phyloP scores from a whole-genome alignment of 2,329 filamentous ascomycete genomes.

The Knufia petricola region DNA sequence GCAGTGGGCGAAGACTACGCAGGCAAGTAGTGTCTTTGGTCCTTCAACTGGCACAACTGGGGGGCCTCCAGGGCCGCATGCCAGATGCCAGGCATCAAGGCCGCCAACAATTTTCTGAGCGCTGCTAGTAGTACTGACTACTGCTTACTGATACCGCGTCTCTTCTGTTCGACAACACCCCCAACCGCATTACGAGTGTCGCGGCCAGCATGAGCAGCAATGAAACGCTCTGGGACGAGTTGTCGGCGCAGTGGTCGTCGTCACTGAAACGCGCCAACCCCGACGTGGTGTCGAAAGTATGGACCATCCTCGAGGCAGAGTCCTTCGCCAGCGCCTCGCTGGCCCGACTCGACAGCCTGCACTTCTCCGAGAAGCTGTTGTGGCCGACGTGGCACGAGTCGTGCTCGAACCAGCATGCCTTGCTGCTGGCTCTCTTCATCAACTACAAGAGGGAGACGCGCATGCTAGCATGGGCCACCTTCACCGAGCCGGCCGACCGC shows the following conservation, averaged over 20 bases:
- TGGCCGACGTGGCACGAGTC: conserved; percentile 90
- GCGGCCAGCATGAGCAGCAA: conserved; percentile 2
- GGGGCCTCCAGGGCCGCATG: too few relatives aligned
- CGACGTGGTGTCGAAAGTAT: conserved; percentile 73
- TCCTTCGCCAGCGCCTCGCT: conserved; percentile 69
- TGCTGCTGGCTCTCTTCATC: conserved; percentile 74
- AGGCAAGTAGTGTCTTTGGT: too few relatives aligned
- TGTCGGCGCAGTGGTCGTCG: conserved; percentile 58
- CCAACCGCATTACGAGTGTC: too few relatives aligned
- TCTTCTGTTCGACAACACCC: too few relatives aligned
- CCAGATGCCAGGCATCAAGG: background rate
- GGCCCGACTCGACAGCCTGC: conserved; percentile 76
- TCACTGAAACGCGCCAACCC: conserved; percentile 39
- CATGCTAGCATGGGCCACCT: conserved; percentile 74
- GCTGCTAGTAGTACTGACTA: background rate
- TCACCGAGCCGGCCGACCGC: conserved; percentile 64
- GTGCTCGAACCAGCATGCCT: conserved; percentile 81
- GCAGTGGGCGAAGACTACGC: background rate
- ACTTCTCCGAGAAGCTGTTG: conserved; percentile 84
- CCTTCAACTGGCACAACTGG: too few relatives aligned
- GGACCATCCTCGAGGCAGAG: conserved; percentile 76
- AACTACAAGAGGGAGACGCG: conserved; percentile 84
- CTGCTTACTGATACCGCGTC: too few relatives aligned
- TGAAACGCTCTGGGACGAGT: conserved; percentile 46
- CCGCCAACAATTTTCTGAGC: background rate